Base-by-base conservation (phyloP, 495 filamentous ascomycete genomes). In the Xylaria nigripes region DNA sequence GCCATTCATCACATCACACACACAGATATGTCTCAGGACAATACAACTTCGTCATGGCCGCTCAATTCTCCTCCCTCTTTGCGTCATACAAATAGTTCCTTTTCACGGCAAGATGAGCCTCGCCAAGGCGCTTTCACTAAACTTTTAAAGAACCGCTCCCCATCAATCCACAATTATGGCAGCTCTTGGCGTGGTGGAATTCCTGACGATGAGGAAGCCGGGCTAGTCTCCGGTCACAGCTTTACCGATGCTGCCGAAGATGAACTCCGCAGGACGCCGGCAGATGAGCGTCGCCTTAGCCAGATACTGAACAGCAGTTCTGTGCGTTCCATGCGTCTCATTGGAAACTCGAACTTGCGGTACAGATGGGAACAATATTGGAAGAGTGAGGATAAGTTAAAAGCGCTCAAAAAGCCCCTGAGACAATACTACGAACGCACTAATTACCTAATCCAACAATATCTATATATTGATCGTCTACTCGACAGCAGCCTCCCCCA, bases 401-500 rank as follows among this genome's bases (percentile, higher is more conserved):
- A 74, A 48, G 47, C 62, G 36, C 83, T 89, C 82, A 80, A 72
- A 66, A 86, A 83, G 66, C 72, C 79, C 3, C 64, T 87, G 76
- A 85, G 89, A 18, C 56, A 85, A 64, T 95, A 93, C 70, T 91
- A 96, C 66, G 83, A 90, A 66, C 80, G 86, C 6, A 90, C 79
- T 61, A 96, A 96, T 65, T 77, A 76, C 49, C 70, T 96, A 9
- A 81, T 96, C 47, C 85, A 89, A 52, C 86, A 89, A 59, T 96
- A 95, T 65, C 76, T 89, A 45, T 95, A 92, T 62, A 94, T 95
- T 58, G 90, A 96, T 68, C 79, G 86, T n/a, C 71, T 96, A 18
- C 78, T 96, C 30, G 90, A 94, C 68, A 94, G 89, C 12, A 90
- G 89, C 6, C 72, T 95, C 6, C 89, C 90, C 0, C 89, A 90